Evolutionary conservation across 257 asterid species (phyloP).

Genomic region (Ajuga chamaepitys): DNA sequence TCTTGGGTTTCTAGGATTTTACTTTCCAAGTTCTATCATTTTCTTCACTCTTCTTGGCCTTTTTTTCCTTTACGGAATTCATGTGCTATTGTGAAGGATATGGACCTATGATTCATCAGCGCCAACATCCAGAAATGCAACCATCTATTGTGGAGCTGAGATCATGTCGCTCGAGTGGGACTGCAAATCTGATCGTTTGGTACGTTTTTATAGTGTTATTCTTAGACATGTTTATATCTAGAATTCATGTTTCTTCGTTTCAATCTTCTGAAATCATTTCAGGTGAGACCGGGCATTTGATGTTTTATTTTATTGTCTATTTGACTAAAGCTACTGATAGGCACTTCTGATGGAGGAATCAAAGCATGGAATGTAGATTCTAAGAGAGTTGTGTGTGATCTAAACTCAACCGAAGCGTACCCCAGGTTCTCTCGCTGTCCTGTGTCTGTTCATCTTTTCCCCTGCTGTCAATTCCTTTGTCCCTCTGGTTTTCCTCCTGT

Average conservation of each 20-base stretch:
- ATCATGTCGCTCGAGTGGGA: slow-evolving; percentile 98
- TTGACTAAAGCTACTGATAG: slow-evolving; percentile 86
- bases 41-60: neutral
- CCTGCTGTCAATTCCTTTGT: neutral
- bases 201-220: slow-evolving; percentile 26
- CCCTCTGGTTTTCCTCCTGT: slow-evolving; percentile 3
- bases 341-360: slow-evolving; percentile 96
- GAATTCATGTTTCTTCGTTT: slow-evolving; percentile 9
- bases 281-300: slow-evolving; percentile 25
- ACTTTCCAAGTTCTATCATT: too few species aligned
- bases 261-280: slow-evolving; percentile 10
- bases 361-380: slow-evolving; percentile 98
- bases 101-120: slow-evolving; percentile 88
- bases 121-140: slow-evolving; percentile 87
- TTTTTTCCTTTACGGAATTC: slow-evolving; percentile 2
- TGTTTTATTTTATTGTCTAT: slow-evolving; percentile 27
- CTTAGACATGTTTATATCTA: neutral
- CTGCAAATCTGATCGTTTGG: slow-evolving; percentile 95
- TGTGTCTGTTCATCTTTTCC: slow-evolving; percentile 2
- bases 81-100: slow-evolving; percentile 51
- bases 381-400: slow-evolving; percentile 95
- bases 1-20: too few species aligned
- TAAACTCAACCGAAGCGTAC: slow-evolving; percentile 57
- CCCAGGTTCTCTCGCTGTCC: slow-evolving; percentile 51
- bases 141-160: slow-evolving; percentile 97